Base-by-base conservation (phyloP, 2,329 filamentous ascomycete species). In the Zasmidium cellare region DNA sequence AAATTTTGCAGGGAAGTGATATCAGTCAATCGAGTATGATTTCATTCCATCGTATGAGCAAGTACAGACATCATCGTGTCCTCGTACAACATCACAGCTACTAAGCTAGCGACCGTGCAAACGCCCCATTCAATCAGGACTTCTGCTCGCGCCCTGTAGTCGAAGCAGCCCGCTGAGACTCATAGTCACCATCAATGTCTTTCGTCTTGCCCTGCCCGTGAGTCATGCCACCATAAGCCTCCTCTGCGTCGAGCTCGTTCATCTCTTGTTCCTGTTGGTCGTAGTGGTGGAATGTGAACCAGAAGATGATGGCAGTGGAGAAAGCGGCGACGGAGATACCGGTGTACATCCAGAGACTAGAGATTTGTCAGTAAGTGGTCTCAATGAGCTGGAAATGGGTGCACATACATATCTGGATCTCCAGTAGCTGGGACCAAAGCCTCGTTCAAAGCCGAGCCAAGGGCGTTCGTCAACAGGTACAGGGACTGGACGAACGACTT, bases 401-500 rank as follows among this genome's bases (percentile, higher is more conserved):
- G n/a, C n/a, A n/a, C n/a, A n/a, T n/a, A 68, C 65, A 89, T 80
- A 63, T 84, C 79, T 20, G 87, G 88, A 69, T 91, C 84, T 56
- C 80, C 80, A 6, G 84, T 82, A 3, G 80, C 74, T 0, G 86
- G 84, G 1, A 84, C 80, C 12, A 90, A 75, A 2, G 86, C 82
- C 64, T 87, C 83, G 2, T 82, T 84, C 20, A 91, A 74, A 28
- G 82, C 82, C 1, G 83, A 80, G 2, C 83, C 83, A 46, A 84
- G 78, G 2, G 84, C 85, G 47, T 77, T 83, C 41, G 83, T 87
- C 60, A 87, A 78, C 56, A 86, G 77, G 66, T 83, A 87, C n/a
- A 87, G 68, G 79, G 79, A 71, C 74, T 79, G 79, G 57, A 80
- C 75, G 59, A 80, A 79, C 5, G 73, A 76, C 66, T 79, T 80